Percentiles rank a stretch among this genome's conserved stretches.
Conservation (phyloP, 495 filamentous ascomycete species). For the Talaromyces trachyspermus region DNA sequence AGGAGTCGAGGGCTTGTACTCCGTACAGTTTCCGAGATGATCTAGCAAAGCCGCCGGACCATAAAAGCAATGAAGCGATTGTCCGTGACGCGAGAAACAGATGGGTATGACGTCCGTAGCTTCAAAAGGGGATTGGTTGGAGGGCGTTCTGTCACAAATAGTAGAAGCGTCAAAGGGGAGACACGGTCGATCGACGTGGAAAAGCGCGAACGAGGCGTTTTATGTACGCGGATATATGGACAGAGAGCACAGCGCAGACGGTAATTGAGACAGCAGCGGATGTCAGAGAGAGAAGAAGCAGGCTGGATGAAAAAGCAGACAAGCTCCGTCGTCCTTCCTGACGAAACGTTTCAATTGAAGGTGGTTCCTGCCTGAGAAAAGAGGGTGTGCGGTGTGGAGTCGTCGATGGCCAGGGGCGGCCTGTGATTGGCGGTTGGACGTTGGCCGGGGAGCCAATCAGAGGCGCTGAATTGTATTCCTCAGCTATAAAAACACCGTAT, state of each 20-base stretch:
- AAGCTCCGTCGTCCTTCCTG: neutral
- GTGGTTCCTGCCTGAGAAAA: constrained; percentile 7
- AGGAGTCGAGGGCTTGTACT: no score
- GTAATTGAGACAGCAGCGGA: neutral
- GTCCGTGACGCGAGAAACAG: no score
- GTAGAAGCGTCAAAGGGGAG: no score
- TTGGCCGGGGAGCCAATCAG: constrained; percentile 1
- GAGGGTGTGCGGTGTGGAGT: constrained; percentile 4
- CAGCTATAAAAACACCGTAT: no score
- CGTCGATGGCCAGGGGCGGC: neutral
- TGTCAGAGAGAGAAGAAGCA: neutral
- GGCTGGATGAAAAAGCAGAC: neutral
- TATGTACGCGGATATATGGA: neutral
- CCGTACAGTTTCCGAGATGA: neutral
- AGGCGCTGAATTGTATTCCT: neutral
- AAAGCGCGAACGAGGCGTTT: neutral
- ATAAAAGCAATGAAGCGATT: no score
- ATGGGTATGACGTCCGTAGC: no score
- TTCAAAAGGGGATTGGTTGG: no score
- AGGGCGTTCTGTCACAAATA: no score
- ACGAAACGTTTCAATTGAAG: neutral
- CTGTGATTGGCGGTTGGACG: neutral
- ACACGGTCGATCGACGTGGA: no score
- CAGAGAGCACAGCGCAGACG: neutral
- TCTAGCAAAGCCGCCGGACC: no score